Evolutionary conservation across 2,329 filamentous ascomycete species (phyloP).

Genomic region (Clonostachys chloroleuca): DNA sequence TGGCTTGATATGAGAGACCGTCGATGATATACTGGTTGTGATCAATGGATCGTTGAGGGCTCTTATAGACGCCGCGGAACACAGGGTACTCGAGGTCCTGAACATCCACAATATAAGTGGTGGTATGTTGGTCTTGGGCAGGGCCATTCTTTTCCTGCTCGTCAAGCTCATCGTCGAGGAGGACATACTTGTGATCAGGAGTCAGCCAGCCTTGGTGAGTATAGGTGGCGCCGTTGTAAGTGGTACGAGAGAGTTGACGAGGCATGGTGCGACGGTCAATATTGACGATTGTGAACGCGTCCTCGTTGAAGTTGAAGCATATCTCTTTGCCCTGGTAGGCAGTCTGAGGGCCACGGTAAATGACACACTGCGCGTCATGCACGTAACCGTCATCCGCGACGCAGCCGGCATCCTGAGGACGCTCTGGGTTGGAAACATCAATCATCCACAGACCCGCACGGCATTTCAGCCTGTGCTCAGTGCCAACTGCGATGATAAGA

Average conservation of each 20-base stretch:
- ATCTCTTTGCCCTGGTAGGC: conserved; percentile 10
- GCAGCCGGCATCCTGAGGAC: conserved; percentile 44
- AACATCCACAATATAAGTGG: conserved; percentile 46
- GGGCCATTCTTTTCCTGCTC: conserved; percentile 34
- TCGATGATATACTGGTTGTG: conserved; percentile 40
- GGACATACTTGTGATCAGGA: conserved; percentile 29
- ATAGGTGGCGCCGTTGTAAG: conserved; percentile 48
- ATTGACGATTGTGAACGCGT: conserved; percentile 28
- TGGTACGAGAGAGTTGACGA: conserved; percentile 43
- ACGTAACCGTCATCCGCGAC: conserved; percentile 40
- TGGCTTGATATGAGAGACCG: conserved; percentile 35
- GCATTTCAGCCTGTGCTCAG: conserved; percentile 31
- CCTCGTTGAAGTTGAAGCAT: conserved; percentile 17
- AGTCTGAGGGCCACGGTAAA: conserved; percentile 37
- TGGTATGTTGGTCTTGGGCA: conserved; percentile 31
- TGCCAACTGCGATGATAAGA: conserved; percentile 36
- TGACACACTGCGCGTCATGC: conserved; percentile 45
- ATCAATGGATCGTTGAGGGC: conserved; percentile 29
- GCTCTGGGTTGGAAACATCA: conserved; percentile 43
- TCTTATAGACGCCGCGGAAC: conserved; percentile 32
- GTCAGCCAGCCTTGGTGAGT: conserved; percentile 52
- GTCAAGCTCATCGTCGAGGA: conserved; percentile 50
- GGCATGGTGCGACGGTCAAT: conserved; percentile 39
- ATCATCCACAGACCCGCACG: conserved; percentile 47
- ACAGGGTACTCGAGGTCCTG: conserved; percentile 27